Evolutionary conservation across 768 basidiomycete genomes (phyloP).

Genomic region (Polyporus arcularius): DNA sequence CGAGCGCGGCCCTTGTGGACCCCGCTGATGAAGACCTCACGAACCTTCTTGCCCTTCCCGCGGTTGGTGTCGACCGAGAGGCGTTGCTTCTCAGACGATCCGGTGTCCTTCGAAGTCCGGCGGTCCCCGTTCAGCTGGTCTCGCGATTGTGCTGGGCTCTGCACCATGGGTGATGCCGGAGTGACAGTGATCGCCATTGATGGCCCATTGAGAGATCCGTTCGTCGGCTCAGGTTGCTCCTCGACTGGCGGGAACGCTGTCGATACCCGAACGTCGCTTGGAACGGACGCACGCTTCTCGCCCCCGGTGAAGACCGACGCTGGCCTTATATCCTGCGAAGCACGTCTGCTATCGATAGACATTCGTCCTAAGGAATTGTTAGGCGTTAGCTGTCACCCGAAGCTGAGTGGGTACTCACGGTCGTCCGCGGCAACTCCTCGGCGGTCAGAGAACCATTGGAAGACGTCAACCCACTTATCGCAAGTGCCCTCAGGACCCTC

Average conservation of each 20-base stretch:
- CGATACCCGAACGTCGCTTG: not conserved
- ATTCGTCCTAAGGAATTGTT: conserved; percentile 22
- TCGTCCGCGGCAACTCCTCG: conserved; percentile 40
- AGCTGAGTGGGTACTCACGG: conserved; percentile 24
- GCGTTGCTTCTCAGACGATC: not conserved
- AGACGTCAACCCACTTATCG: conserved; percentile 79
- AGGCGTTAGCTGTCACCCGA: not conserved
- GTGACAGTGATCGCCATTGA: conserved; percentile 56
- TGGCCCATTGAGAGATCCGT: conserved; percentile 6
- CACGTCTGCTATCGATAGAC: conserved; percentile 31
- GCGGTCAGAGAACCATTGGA: conserved; percentile 79
- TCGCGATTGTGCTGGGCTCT: conserved; percentile 7
- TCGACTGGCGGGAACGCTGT: conserved; percentile 9
- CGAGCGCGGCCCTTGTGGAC: conserved; percentile 74
- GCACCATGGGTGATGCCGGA: conserved; percentile 55
- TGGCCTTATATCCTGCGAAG: conserved; percentile 31
- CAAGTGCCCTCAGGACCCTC: conserved; percentile 87
- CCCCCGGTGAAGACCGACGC: conserved; percentile 27
- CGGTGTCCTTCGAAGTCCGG: conserved; percentile 6
- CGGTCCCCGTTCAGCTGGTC: conserved; percentile 7
- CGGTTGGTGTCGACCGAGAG: conserved; percentile 11
- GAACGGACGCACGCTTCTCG: conserved; percentile 7
- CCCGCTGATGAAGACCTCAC: conserved; percentile 71
- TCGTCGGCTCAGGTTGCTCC: conserved; percentile 13
- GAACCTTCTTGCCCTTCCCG: conserved; percentile 70